These are phyloP conservation scores for Acer saccharum DNA, from an alignment of 345 rosid species.

Conservation along the genomic window DNA sequence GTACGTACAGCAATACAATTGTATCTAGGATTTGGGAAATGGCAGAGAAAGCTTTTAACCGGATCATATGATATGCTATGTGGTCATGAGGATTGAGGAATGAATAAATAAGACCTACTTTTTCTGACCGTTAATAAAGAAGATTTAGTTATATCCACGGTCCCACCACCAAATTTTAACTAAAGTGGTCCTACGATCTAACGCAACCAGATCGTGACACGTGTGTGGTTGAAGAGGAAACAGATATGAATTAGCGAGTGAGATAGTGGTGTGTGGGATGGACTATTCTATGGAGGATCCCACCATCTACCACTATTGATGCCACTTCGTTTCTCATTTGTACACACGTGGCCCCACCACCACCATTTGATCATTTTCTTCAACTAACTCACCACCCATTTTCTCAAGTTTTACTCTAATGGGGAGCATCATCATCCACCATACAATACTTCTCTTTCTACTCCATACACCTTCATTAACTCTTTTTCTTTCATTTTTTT, in stretches of 20 bases:
- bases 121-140: constrained; percentile 13
- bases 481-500: no score
- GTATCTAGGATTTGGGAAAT: neutral
- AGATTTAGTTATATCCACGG: neutral
- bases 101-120: neutral
- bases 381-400: neutral
- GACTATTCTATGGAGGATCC: neutral
- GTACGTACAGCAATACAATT: neutral
- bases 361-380: constrained; percentile 1
- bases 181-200: neutral
- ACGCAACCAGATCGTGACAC: neutral
- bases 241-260: neutral
- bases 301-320: neutral
- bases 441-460: neutral
- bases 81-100: no score
- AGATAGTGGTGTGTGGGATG: neutral
- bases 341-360: neutral
- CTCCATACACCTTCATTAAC: no score
- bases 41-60: neutral
- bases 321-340: neutral
- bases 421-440: constrained; percentile 4
- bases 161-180: neutral
- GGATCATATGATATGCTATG: neutral
- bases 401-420: neutral
- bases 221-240: no score